Conservation (phyloP, 805 yeast genomes). For the Saccharomycopsis schoenii region DNA sequence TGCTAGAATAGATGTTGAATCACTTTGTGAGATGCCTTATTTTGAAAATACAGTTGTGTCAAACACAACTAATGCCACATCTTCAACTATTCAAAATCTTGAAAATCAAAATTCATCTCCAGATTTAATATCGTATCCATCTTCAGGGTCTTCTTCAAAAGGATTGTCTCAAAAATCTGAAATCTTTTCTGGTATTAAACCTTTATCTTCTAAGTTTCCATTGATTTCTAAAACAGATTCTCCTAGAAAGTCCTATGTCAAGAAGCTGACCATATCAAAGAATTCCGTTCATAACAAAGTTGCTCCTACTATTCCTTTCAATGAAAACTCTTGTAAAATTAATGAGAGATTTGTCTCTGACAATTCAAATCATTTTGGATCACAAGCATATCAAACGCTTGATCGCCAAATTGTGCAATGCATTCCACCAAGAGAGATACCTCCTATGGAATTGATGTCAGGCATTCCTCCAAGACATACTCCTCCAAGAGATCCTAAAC, state of each 20-base stretch:
- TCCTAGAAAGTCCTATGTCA: constrained; percentile 3
- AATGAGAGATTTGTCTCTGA: not conserved
- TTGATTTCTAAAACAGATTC: not conserved
- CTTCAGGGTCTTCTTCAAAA: not conserved
- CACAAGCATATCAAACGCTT: not conserved
- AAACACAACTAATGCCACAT: not conserved
- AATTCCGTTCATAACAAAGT: not conserved
- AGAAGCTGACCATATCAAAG: not conserved
- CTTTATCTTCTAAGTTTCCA: not conserved
- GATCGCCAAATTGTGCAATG: not conserved
- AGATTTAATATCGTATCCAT: not conserved
- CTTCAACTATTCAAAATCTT: not conserved
- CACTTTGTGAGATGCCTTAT: constrained; percentile 41
- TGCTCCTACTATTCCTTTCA: not conserved
- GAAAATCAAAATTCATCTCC: not conserved
- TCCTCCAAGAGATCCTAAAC: not conserved
- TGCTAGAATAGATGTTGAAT: constrained; percentile 44
- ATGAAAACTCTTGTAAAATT: not conserved
- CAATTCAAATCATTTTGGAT: not conserved
- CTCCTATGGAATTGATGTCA: not conserved
- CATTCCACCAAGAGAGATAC: not conserved
- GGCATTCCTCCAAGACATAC: not conserved
- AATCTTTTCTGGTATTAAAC: constrained; percentile 3
- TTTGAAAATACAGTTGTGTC: constrained; percentile 37
- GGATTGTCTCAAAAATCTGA: constrained; percentile 3